Base-by-base conservation (phyloP, 169 alveolate species). In the Plasmodium coatneyi region DNA sequence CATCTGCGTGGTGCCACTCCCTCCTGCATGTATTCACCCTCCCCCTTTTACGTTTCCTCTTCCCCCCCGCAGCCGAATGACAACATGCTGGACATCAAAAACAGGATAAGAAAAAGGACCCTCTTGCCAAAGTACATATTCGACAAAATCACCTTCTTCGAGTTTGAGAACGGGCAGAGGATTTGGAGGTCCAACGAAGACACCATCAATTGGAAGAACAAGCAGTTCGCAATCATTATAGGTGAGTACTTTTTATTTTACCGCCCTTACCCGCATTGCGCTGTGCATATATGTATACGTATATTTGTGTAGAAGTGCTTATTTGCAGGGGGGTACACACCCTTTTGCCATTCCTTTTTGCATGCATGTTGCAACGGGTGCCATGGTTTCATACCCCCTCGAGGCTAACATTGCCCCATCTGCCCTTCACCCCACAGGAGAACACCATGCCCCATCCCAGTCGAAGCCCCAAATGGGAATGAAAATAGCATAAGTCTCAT, bases 131-230 rank as follows among this genome's bases (percentile, higher is more conserved):
- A 81, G 32, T 90, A 81, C 74, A 81, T 90, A 41, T 90, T 90
- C 82, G 95, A 90, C 54, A 90, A 90, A 80, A 80, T 90, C 9
- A 80, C 95, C 4, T 90, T 90, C 43, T 90, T 90, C 54, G 95
- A 90, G 82, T 90, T 80, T 80, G 95, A 90, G 22, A 81, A 90
- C 72, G 95, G 92, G 1, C 95, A 90, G 82, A 90, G 95, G 56
- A 56, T 90, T 22, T 90, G 95, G 95, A 90, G 86, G 39, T 90
- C 95, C 16, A 90, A 90, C 19, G 95, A 90, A 36, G 95, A 90
- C 60, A 81, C 83, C 10, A 81, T 90, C 12, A 90, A 90, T 28
- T 90, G 95, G 95, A 78, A 80, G n/a, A 90, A 90, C 80, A 90
- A 90, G 72, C 84, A 66, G 25, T 70, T 66, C 52, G 87, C 95